Conservation (phyloP, 1,284 basidiomycete species). For the Wallemia mellicola region DNA sequence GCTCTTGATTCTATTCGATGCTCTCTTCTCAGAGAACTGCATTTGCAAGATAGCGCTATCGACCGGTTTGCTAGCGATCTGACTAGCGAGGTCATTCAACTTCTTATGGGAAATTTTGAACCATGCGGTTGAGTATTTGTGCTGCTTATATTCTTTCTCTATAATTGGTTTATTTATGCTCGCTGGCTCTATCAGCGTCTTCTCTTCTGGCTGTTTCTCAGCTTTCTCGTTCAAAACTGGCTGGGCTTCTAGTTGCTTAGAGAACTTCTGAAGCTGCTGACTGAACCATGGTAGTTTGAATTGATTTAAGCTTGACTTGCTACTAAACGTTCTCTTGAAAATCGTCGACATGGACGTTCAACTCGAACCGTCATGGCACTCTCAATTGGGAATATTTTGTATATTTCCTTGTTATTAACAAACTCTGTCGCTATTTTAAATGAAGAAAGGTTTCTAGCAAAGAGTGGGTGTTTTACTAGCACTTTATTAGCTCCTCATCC, state of each 20-base stretch:
- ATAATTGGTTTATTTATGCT: not conserved
- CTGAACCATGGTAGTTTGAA: not conserved
- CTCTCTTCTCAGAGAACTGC: constrained; percentile 75
- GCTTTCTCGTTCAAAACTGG: not conserved
- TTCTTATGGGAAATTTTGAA: constrained; percentile 87
- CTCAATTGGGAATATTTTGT: constrained; percentile 33
- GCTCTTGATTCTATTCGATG: constrained; percentile 52
- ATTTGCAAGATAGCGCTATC: constrained; percentile 89
- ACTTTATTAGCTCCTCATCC: not conserved
- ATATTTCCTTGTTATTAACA: constrained; percentile 46
- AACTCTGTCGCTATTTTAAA: constrained; percentile 82
- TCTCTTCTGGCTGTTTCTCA: not conserved
- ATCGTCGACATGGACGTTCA: no score
- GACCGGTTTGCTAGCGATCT: constrained; percentile 63
- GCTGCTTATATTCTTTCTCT: constrained; percentile 19
- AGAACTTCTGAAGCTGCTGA: constrained; percentile 12
- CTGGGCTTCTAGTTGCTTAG: constrained; percentile 20
- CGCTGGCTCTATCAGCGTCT: constrained; percentile 13
- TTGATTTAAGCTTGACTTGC: no score
- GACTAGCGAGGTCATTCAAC: constrained; percentile 54
- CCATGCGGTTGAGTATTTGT: constrained; percentile 62
- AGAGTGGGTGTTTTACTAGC: not conserved
- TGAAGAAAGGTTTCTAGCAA: constrained; percentile 59
- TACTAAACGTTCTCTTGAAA: no score
- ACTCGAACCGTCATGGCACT: constrained; percentile 2